Evolutionary conservation across 2,329 filamentous ascomycete species (phyloP).

Genomic region (Diaporthe ampelina): DNA sequence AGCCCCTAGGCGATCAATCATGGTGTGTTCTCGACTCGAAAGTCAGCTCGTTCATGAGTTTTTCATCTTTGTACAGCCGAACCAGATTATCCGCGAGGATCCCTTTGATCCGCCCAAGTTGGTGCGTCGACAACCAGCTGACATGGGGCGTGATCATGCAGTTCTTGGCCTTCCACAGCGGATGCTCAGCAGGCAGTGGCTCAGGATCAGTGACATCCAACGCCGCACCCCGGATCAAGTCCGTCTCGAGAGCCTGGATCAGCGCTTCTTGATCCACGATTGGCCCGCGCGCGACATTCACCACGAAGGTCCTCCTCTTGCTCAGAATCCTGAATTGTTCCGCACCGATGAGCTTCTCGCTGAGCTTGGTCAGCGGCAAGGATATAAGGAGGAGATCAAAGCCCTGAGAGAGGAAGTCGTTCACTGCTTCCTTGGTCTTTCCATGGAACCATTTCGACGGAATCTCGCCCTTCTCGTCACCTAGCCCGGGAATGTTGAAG

Average conservation of each 20-base stretch:
- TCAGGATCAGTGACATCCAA: constrained; percentile 81
- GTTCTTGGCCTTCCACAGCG: constrained; percentile 76
- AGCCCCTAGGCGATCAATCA: neutral
- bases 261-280: constrained; percentile 62
- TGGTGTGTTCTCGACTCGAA: constrained; percentile 30
- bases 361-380: constrained; percentile 55
- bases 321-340: constrained; percentile 56
- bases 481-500: constrained; percentile 76
- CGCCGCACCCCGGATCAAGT: constrained; percentile 67
- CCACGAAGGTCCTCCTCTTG: constrained; percentile 66
- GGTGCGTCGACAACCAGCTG: constrained; percentile 48
- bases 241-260: constrained; percentile 64
- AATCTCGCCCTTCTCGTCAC: constrained; percentile 57
- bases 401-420: constrained; percentile 58
- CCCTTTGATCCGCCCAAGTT: constrained; percentile 45
- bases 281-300: constrained; percentile 73
- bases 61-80: constrained; percentile 45
- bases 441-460: constrained; percentile 59
- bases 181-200: constrained; percentile 74
- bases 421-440: constrained; percentile 48
- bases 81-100: constrained; percentile 50
- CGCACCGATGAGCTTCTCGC: constrained; percentile 58
- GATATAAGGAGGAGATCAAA: constrained; percentile 59
- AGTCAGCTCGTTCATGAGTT: constrained; percentile 45
- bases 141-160: constrained; percentile 66